A percentile compares a stretch with the other conserved stretches of the same genome.
phyloP scores from a whole-genome alignment of 1,284 basidiomycete genomes.

The Apiotrichum siamense region DNA sequence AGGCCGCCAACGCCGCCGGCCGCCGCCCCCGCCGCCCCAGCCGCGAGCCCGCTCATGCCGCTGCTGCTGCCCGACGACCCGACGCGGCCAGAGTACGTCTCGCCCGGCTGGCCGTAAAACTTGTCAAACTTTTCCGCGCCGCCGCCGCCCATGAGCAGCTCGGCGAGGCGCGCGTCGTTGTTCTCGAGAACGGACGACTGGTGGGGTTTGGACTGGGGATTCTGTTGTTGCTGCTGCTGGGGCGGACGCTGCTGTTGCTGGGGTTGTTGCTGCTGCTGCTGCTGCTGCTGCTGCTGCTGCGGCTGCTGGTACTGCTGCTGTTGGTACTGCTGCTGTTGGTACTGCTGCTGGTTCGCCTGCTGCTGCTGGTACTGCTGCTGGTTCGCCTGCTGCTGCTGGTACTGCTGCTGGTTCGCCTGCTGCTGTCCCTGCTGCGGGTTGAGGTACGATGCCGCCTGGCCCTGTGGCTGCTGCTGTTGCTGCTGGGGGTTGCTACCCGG shows the following conservation, averaged over 20 bases:
- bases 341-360: neutral
- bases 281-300: neutral
- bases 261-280: neutral
- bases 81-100: neutral
- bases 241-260: neutral
- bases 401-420: neutral
- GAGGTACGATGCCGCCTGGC: neutral
- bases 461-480: neutral
- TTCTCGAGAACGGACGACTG: neutral
- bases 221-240: neutral
- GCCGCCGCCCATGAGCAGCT: slow-evolving; percentile 1
- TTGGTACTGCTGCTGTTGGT: neutral
- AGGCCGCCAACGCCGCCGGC: neutral
- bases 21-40: neutral
- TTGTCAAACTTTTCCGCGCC: neutral
- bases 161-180: slow-evolving; percentile 2
- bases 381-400: neutral
- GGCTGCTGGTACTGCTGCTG: neutral
- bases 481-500: neutral
- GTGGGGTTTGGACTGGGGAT: neutral
- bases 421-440: neutral
- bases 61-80: neutral
- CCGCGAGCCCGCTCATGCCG: neutral
- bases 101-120: neutral
- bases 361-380: neutral